Evolutionary conservation across 169 alveolate genomes (phyloP), one percentile per base, ranked within the genome.

Genomic region (Eimeria nieschulzi): DNA sequence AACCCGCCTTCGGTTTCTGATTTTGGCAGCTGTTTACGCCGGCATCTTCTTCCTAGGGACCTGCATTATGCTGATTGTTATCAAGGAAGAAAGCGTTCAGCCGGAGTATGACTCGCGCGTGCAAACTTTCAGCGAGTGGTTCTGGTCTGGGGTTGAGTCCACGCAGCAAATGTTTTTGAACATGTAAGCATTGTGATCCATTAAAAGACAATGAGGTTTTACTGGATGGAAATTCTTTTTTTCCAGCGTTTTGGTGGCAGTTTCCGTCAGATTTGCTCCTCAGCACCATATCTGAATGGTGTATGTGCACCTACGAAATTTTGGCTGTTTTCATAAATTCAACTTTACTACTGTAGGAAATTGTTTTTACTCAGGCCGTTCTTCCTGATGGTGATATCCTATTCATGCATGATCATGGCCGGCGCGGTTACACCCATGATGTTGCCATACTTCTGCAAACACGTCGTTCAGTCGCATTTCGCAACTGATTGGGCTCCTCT

Each of bases 401-500:
- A 83, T n/a, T 80, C 88, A 5, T 80, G 88, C 75, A 80, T 66
- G 23, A 80, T 80, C 59, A 80, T 80, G 76, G 88, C 88, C 33
- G 88, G 88, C 2, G 88, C 88, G 25, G 88, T 80, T 55, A 80
- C 88, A 46, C 84, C 91, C 25, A 68, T 84, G 84, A 84, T 84
- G 82, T 55, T 84, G 56, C 91, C 82, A 64, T 84, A 84, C 55
- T 84, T 84, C 83, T 68, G 82, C 71, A 84, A 84, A 64, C 83
- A 70, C 71, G 83, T 84, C 15, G 66, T 59, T 23, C 91, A 84
- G 91, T 84, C 91, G 12, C 17, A 59, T 7, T 84, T 84, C 56
- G 82, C 83, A 19, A 72, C 91, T 2, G 83, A 84, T 66, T 84
- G 91, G 91, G 83, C 83, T 12, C 83, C 91, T 10, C 91, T 84